Evolutionary conservation across 306 rosid species (phyloP).

Genomic region (Inga oerstediana): DNA sequence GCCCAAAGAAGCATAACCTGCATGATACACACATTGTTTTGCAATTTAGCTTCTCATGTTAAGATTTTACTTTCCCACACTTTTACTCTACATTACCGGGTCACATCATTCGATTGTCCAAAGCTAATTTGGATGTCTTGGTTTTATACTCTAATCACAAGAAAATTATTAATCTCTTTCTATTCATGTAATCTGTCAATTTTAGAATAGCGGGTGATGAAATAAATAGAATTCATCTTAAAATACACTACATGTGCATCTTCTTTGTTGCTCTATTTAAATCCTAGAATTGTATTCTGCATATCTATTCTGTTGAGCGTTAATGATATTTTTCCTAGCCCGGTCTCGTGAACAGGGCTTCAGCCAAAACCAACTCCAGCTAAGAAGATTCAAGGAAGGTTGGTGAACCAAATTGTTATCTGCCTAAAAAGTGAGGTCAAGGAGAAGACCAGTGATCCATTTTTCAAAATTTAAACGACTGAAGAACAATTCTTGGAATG

Average conservation of each 20-base stretch:
- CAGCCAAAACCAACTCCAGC: background rate
- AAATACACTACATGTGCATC: background rate
- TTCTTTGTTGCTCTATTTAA: background rate
- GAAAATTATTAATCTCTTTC: too few species aligned
- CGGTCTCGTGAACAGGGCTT: background rate
- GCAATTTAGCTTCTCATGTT: conserved; percentile 17
- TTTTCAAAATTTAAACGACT: background rate
- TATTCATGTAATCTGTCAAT: background rate
- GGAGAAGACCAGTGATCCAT: background rate
- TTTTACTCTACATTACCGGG: conserved; percentile 14
- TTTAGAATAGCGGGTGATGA: background rate
- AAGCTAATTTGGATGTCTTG: background rate
- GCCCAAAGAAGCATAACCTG: conserved; percentile 99
- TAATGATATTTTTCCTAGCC: too few species aligned
- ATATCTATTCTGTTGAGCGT: background rate
- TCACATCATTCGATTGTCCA: background rate
- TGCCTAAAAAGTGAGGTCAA: background rate
- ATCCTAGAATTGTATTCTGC: background rate
- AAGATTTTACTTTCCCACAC: conserved; percentile 7
- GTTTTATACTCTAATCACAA: background rate
- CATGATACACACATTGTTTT: conserved; percentile 22
- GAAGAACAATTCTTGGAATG: background rate
- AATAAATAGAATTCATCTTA: background rate
- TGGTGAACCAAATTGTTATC: background rate
- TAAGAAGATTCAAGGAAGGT: background rate